These are phyloP conservation scores for Saitozyma sp. DNA, from an alignment of 768 basidiomycete species.

Conservation along the genomic window DNA sequence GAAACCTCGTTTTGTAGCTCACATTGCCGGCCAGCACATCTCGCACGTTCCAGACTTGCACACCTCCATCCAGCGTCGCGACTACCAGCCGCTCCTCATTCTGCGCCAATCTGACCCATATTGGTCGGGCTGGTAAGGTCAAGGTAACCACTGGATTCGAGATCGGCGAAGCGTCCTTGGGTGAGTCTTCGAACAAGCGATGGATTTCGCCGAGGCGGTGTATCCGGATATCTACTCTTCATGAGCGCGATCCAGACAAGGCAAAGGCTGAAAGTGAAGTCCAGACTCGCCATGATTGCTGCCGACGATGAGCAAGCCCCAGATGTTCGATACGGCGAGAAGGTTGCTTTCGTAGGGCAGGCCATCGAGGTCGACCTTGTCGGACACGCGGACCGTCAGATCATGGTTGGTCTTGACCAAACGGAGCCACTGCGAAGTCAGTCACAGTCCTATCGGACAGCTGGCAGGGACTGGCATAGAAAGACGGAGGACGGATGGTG, in stretches of 20 bases:
- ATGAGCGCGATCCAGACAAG: neutral
- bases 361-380: constrained; percentile 35
- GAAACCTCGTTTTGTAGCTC: neutral
- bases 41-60: constrained; percentile 20
- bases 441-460: neutral
- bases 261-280: neutral
- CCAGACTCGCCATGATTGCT: constrained; percentile 27
- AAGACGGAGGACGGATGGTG: neutral
- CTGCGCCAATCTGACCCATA: constrained; percentile 43
- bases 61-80: constrained; percentile 22
- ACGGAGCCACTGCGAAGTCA: constrained; percentile 38
- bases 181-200: constrained; percentile 26
- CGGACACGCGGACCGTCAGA: constrained; percentile 45
- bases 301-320: constrained; percentile 44
- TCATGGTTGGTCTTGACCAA: constrained; percentile 48
- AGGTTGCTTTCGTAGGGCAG: constrained; percentile 46
- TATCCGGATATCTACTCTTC: constrained; percentile 34
- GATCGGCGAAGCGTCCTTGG: constrained; percentile 27
- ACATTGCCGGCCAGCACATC: constrained; percentile 28
- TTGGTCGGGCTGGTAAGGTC: constrained; percentile 32
- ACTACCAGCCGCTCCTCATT: constrained; percentile 36
- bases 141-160: constrained; percentile 21
- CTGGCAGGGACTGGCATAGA: neutral
- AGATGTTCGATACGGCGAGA: constrained; percentile 43
- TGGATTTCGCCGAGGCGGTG: constrained; percentile 36